A percentile compares a stretch with the other conserved stretches of the same genome.
These are phyloP conservation scores for Neurospora sp. DNA, from an alignment of 495 filamentous ascomycete species.

Conservation along the genomic window DNA sequence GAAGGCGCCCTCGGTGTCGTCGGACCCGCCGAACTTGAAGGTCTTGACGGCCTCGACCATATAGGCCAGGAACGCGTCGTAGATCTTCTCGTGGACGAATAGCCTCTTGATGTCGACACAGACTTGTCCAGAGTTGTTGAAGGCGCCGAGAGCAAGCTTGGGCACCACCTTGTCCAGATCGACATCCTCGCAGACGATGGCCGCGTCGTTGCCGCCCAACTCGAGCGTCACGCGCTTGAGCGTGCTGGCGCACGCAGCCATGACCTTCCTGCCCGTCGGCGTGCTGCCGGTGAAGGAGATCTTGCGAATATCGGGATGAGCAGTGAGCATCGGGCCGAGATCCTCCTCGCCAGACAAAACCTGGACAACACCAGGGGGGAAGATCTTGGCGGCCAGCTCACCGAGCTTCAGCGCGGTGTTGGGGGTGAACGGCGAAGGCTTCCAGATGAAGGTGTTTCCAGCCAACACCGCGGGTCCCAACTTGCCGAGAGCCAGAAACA, in stretches of 20 bases:
- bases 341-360: conserved; percentile 56
- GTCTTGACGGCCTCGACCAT: conserved; percentile 47
- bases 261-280: conserved; percentile 52
- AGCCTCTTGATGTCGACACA: conserved; percentile 49
- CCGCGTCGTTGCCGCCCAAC: conserved; percentile 59
- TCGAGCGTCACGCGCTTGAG: conserved; percentile 46
- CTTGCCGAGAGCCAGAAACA: conserved; percentile 45
- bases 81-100: conserved; percentile 60
- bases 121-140: conserved; percentile 52
- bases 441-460: conserved; percentile 54
- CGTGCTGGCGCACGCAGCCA: conserved; percentile 48
- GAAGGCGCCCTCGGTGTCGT: conserved; percentile 29
- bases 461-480: conserved; percentile 46
- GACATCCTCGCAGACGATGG: conserved; percentile 55
- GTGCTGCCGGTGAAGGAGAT: conserved; percentile 62
- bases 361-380: conserved; percentile 59
- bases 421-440: conserved; percentile 55
- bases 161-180: conserved; percentile 51
- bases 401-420: conserved; percentile 56
- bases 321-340: conserved; percentile 47
- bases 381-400: conserved; percentile 49
- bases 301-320: conserved; percentile 54
- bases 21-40: conserved; percentile 35
- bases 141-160: conserved; percentile 37
- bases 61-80: conserved; percentile 47